These are phyloP conservation scores for Geranomyces michiganensis DNA, from an alignment of 192 early-diverging fungal genomes.

Conservation along the genomic window DNA sequence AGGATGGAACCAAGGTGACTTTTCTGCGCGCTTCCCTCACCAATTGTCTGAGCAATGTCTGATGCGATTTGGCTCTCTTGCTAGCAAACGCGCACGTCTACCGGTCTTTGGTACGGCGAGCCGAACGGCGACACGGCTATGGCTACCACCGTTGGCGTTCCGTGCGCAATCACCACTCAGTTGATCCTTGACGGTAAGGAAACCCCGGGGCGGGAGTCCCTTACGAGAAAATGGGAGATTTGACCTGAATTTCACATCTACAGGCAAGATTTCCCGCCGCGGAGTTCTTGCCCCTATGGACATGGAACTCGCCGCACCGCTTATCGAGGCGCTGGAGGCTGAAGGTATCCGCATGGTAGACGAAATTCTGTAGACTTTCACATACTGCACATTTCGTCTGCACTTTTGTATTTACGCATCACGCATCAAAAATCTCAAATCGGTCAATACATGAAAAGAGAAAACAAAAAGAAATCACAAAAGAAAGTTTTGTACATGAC, in stretches of 20 bases:
- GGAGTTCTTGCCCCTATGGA: constrained; percentile 57
- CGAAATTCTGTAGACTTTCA: constrained; percentile 34
- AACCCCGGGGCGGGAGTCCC: background rate
- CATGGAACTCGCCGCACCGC: constrained; percentile 42
- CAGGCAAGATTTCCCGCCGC: constrained; percentile 39
- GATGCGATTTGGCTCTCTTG: constrained; percentile 19
- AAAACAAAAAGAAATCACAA: no score
- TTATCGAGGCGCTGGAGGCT: constrained; percentile 41
- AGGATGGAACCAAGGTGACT: constrained; percentile 63
- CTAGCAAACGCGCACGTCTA: constrained; percentile 74
- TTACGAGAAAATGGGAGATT: no score
- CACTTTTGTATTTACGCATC: no score
- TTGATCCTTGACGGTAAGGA: constrained; percentile 55
- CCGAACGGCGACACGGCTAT: constrained; percentile 60
- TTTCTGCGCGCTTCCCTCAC: background rate
- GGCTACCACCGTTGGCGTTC: constrained; percentile 64
- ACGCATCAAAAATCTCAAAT: no score
- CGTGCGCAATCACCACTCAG: constrained; percentile 62
- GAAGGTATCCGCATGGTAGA: constrained; percentile 52
- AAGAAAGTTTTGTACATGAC: no score
- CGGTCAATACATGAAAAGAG: no score
- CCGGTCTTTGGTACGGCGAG: constrained; percentile 59
- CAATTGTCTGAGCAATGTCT: background rate
- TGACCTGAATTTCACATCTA: no score
- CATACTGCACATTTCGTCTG: no score